Conservation (phyloP, 495 filamentous ascomycete genomes). For the Talaromyces borbonicus region DNA sequence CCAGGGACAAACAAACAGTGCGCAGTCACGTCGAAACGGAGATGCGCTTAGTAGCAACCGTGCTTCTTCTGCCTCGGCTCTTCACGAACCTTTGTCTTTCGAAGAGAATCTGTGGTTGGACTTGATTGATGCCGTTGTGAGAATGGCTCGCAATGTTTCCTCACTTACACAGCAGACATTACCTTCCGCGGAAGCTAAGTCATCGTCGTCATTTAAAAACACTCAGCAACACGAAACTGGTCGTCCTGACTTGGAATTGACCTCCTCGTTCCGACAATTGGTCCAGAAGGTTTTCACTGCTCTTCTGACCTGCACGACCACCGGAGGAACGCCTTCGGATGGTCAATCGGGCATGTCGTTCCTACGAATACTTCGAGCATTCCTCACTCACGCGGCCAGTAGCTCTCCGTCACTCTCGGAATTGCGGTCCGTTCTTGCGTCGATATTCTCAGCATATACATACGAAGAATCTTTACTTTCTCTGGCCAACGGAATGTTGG, state of each 20-base stretch:
- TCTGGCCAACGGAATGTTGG: slow-evolving; percentile 76
- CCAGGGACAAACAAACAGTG: slow-evolving; percentile 71
- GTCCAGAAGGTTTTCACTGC: slow-evolving; percentile 89
- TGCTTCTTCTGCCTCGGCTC: slow-evolving; percentile 23
- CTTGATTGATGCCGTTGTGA: slow-evolving; percentile 74
- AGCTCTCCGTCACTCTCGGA: slow-evolving; percentile 82
- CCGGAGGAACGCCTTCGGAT: slow-evolving; percentile 20
- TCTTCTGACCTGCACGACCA: slow-evolving; percentile 59
- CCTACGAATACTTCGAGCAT: slow-evolving; percentile 79
- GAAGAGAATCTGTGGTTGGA: slow-evolving; percentile 88
- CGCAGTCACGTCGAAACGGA: slow-evolving; percentile 25
- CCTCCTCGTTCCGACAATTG: slow-evolving; percentile 56
- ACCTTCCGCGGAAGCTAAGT: neutral
- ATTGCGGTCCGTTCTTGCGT: slow-evolving; percentile 70
- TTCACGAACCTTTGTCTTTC: slow-evolving; percentile 54
- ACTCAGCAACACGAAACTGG: neutral
- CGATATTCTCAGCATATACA: slow-evolving; percentile 89
- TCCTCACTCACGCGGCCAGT: slow-evolving; percentile 71
- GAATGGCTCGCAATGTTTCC: slow-evolving; percentile 58
- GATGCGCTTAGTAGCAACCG: slow-evolving; percentile 25
- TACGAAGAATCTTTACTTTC: slow-evolving; percentile 83
- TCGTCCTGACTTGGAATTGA: slow-evolving; percentile 32
- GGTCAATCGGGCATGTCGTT: slow-evolving; percentile 60
- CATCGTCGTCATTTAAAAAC: neutral
- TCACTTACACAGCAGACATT: slow-evolving; percentile 11